Evolutionary conservation across 352 stramenopile species (phyloP).

Genomic region (Globisporangium radiosum): DNA sequence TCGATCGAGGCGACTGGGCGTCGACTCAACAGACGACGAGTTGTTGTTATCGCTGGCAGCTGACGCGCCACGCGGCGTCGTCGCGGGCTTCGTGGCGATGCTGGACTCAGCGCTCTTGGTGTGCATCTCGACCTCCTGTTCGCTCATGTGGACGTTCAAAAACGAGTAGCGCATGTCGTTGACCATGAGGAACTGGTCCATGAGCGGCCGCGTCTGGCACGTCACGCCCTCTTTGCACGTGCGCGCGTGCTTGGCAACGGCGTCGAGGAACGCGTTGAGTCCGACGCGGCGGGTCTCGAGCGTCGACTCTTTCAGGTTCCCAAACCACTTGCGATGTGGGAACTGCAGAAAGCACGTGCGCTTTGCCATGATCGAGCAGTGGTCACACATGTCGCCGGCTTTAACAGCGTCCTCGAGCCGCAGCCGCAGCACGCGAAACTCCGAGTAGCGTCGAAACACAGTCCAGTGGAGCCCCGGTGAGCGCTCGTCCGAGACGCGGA

Average conservation of each 20-base stretch:
- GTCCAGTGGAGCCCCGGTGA: conserved; percentile 65
- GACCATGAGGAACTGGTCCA: conserved; percentile 87
- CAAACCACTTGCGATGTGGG: conserved; percentile 65
- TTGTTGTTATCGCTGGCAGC: conserved; percentile 13
- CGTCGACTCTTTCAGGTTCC: conserved; percentile 64
- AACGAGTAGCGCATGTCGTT: conserved; percentile 88
- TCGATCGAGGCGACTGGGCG: conserved; percentile 27
- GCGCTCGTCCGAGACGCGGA: conserved; percentile 80
- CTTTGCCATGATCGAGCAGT: conserved; percentile 77
- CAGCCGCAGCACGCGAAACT: conserved; percentile 73
- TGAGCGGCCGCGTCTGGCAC: conserved; percentile 65
- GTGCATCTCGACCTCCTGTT: conserved; percentile 34
- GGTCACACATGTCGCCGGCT: conserved; percentile 56
- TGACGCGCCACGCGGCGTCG: conserved; percentile 16
- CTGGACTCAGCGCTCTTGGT: conserved; percentile 24
- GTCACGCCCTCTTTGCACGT: conserved; percentile 63
- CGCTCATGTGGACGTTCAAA: conserved; percentile 77
- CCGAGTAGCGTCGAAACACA: conserved; percentile 79
- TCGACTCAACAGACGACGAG: background rate
- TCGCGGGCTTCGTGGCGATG: conserved; percentile 19
- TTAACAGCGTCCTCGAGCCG: conserved; percentile 59
- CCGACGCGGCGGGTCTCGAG: conserved; percentile 68
- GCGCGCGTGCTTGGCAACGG: conserved; percentile 68
- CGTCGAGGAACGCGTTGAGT: conserved; percentile 72
- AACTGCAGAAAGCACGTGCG: conserved; percentile 80